Conservation (phyloP, 2,329 filamentous ascomycete genomes). For the Diaporthe citri region DNA sequence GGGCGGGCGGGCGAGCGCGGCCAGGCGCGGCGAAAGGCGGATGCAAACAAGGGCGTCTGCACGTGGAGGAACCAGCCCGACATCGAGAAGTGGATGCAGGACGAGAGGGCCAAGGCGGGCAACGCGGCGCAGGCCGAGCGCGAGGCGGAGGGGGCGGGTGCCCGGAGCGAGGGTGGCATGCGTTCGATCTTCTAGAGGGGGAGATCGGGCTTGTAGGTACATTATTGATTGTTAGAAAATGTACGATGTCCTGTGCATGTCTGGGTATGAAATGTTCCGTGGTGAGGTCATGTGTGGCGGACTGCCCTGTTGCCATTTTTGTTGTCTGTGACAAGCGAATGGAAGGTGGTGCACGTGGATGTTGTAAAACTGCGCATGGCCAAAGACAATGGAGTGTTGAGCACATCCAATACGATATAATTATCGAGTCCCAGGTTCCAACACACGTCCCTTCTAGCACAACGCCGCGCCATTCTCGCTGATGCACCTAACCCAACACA, state of each 20-base stretch:
- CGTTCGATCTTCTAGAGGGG: background rate
- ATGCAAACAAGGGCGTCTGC: slow-evolving; percentile 72
- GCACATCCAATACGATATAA: too few relatives aligned
- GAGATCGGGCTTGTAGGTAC: background rate
- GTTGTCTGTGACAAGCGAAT: background rate
- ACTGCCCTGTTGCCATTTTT: too few relatives aligned
- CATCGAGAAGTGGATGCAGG: slow-evolving; percentile 52
- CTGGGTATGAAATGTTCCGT: background rate
- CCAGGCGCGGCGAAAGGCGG: slow-evolving; percentile 73
- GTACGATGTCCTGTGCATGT: background rate
- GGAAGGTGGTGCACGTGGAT: background rate
- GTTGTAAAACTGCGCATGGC: background rate
- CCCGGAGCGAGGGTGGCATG: background rate
- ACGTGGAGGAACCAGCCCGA: slow-evolving; percentile 69
- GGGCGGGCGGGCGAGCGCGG: slow-evolving; percentile 87
- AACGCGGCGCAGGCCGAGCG: background rate
- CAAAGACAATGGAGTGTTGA: too few relatives aligned
- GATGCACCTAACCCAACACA: too few relatives aligned
- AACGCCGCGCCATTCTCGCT: too few relatives aligned
- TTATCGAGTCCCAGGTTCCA: too few relatives aligned
- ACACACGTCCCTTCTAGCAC: too few relatives aligned
- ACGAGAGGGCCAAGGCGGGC: slow-evolving; percentile 28
- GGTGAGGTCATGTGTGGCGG: background rate
- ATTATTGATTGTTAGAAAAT: background rate
- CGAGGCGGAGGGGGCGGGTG: background rate